Percentiles rank a stretch among this genome's conserved stretches.
Conservation (phyloP, 1,284 basidiomycete species). For the Leucoagaricus sp. region DNA sequence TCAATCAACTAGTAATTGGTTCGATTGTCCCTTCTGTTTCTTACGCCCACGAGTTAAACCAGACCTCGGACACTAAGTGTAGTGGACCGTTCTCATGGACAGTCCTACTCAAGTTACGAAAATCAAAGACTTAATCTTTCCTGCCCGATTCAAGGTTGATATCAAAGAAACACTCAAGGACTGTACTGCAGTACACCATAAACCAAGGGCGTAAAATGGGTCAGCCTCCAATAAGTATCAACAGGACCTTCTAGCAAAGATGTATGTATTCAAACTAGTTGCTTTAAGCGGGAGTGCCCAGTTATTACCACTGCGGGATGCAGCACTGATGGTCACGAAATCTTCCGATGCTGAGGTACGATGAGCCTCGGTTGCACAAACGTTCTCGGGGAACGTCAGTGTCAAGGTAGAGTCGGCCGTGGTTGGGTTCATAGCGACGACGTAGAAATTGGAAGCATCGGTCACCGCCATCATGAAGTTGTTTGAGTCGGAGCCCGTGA, state of each 20-base stretch:
- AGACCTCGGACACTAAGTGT: too few species aligned
- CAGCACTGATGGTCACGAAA: slow-evolving; percentile 30
- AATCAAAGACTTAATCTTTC: background rate
- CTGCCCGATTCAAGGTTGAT: background rate
- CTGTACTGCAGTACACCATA: too few species aligned
- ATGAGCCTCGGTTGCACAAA: slow-evolving; percentile 29
- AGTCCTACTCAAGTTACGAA: too few species aligned
- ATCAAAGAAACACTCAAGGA: too few species aligned
- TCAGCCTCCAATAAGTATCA: too few species aligned
- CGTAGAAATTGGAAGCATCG: slow-evolving; percentile 29
- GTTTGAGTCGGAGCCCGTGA: slow-evolving; percentile 32
- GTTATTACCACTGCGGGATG: slow-evolving; percentile 22
- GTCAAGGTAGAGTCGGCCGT: slow-evolving; percentile 29
- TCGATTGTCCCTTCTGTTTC: too few species aligned
- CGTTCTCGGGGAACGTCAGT: slow-evolving; percentile 36
- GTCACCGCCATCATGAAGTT: slow-evolving; percentile 35
- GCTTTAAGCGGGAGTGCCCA: slow-evolving; percentile 31
- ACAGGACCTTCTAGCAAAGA: slow-evolving; percentile 31
- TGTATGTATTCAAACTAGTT: slow-evolving; percentile 39
- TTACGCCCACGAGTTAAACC: too few species aligned
- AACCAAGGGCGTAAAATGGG: too few species aligned
- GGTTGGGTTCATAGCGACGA: slow-evolving; percentile 40
- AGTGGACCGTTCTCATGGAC: too few species aligned
- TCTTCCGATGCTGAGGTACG: slow-evolving; percentile 38
- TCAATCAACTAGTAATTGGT: too few species aligned